Conservation (phyloP, 179 eudicot genomes). For the Silene coronaria region DNA sequence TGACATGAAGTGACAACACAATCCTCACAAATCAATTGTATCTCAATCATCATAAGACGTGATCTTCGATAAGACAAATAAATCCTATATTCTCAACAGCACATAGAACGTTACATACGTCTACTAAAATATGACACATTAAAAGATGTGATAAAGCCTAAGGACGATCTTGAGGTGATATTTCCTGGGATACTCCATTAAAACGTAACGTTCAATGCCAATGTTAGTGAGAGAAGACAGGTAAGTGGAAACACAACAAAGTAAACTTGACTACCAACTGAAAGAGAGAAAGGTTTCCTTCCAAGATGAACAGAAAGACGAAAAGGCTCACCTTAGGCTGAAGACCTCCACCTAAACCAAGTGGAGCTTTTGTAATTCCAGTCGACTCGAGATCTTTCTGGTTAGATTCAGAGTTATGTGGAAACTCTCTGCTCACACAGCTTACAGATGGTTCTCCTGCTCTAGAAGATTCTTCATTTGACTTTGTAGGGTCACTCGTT, state of each 20-base stretch:
- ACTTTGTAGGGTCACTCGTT: conserved; percentile 21
- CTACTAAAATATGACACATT: not conserved
- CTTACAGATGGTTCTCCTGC: conserved; percentile 31
- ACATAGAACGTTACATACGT: too few species aligned
- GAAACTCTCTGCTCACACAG: conserved; percentile 22
- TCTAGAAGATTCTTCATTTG: conserved; percentile 25
- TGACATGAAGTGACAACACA: not conserved
- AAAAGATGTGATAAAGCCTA: not conserved
- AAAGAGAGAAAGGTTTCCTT: not conserved
- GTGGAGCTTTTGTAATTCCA: conserved; percentile 51
- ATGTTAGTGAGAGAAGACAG: not conserved
- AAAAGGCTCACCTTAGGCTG: conserved; percentile 64
- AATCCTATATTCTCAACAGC: not conserved
- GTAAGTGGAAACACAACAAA: not conserved
- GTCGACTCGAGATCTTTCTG: conserved; percentile 27
- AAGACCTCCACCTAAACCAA: conserved; percentile 91
- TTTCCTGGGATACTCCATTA: not conserved
- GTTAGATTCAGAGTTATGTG: conserved; percentile 14
- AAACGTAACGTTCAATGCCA: not conserved
- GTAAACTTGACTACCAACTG: not conserved
- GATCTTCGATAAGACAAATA: conserved; percentile 1
- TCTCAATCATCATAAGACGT: not conserved
- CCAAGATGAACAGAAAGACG: not conserved
- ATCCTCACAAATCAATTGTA: not conserved
- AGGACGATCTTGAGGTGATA: not conserved